Conservation (phyloP, 1,284 basidiomycete species). For the Anthracocystis walkeri region DNA sequence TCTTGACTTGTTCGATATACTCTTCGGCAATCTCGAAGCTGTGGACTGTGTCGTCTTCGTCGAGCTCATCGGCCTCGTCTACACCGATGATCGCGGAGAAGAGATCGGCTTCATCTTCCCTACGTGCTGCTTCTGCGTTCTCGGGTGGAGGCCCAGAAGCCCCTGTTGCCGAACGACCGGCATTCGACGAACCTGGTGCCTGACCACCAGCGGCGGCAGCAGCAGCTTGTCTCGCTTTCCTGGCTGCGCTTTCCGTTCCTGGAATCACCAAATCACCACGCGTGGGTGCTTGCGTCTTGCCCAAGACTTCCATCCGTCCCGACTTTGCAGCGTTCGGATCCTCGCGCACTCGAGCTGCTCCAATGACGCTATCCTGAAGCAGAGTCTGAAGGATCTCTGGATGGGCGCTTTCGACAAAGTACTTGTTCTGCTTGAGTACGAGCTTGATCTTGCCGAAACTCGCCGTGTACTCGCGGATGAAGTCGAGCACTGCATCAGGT, state of each 20-base stretch:
- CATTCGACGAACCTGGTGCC: constrained; percentile 12
- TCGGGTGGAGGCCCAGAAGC: constrained; percentile 34
- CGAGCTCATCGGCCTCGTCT: constrained; percentile 66
- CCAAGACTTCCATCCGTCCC: constrained; percentile 52
- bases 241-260: constrained; percentile 57
- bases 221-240: constrained; percentile 46
- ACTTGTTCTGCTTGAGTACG: constrained; percentile 69
- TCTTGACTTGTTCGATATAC: constrained; percentile 67
- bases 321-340: constrained; percentile 50
- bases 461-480: constrained; percentile 66
- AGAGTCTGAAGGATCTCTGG: constrained; percentile 66
- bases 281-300: constrained; percentile 57
- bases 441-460: constrained; percentile 70
- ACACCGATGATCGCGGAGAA: constrained; percentile 69
- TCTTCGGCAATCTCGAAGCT: constrained; percentile 68
- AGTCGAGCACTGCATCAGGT: constrained; percentile 63
- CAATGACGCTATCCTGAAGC: constrained; percentile 65
- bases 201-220: constrained; percentile 32
- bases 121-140: constrained; percentile 36
- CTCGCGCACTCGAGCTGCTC: constrained; percentile 57
- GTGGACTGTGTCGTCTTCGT: constrained; percentile 68
- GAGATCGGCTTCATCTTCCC: constrained; percentile 64
- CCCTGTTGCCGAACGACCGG: constrained; percentile 11
- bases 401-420: constrained; percentile 68
- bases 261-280: constrained; percentile 64